Base-by-base conservation (phyloP, 2,329 filamentous ascomycete species). In the Nigrospora osmanthi region DNA sequence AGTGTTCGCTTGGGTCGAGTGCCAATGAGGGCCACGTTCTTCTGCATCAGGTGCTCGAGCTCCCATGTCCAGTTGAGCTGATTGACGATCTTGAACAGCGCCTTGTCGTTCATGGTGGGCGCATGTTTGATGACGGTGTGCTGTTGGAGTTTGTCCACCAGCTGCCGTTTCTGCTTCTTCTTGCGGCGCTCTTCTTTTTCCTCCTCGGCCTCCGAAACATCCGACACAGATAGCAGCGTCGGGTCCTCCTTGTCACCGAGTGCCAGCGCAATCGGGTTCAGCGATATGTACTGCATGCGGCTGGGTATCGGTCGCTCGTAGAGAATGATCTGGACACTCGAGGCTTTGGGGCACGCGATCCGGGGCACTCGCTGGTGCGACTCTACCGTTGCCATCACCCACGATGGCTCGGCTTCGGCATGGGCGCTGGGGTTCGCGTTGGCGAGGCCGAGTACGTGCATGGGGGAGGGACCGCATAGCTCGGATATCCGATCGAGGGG, bases 21-120 rank as follows among this genome's bases (percentile, higher is more conserved):
- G 1, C 89, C 87, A 40, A 98, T 81, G 34, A 91, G 73, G n/a
- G 83, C 81, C 37, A 89, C 86, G 56, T 97, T 98, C 60, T 86
- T 91, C 56, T 95, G 89, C 53, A 98, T 72, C 35, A 95, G 72
- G 54, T 82, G 76, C 50, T 93, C 85, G 46, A 98, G 75, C 64
- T 98, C 94, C 70, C 84, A 89, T 0, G 90, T 89, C 75, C 93
- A 98, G 59, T 98, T 98, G 61, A 97, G 85, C 66, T 97, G 91
- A 55, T 90, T 89, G 53, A 96, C 78, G 47, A 97, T 90, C 46
- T 80, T 81, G 5, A 84, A 77, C 30, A 98, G 71, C 1, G 87
- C 85, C 49, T 81, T 77, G 62, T 98, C 93, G 57, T 95, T 91
- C 48, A 83, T 78, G 1, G 91, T 93, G 3, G 83, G 80, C 3